Base-by-base conservation (phyloP, 805 yeast genomes). In the Myxozyma vanderwaltii region DNA sequence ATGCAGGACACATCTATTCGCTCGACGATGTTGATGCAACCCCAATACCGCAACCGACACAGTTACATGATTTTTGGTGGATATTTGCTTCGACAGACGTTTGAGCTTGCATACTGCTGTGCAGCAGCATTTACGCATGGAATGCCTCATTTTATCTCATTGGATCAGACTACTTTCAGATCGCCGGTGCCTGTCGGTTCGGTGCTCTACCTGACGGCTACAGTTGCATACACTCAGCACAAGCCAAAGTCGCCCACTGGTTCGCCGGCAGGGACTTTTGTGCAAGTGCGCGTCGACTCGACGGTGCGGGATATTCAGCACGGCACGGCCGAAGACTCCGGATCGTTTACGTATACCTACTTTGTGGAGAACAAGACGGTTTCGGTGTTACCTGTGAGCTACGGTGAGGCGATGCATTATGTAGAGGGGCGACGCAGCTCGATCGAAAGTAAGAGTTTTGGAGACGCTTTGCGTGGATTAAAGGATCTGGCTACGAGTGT, bases 141-240 rank as follows among this genome's bases (percentile, higher is more conserved):
- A 15, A 84, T 86, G 61, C 97, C 98, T 44, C 80, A 97, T 71
- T 91, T 91, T 67, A 88, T 90, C 10, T 87, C 96, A 1, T 79
- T 91, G 66, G 97, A 91, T 72, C 86, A 94, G 23, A 90, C 96
- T 44, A 88, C 95, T 24, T 91, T 91, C 79, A 85, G 88, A 69
- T 88, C 91, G 19, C 98, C 98, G 1, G 98, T 91, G 6, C 97
- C 97, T 1, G 97, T 91, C 17, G 97, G 98, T 1, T 85, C 91
- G 1, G 96, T 92, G 7, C 76, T 91, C 60, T 87, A 85, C 64
- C 83, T 90, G 84, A 81, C 83, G 54, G 94, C 97, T 0, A 78
- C 86, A 21, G 89, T 91, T 6, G 89, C 88, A 24, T 90, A 91
- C 74, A 90, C 97, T 2, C 68, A 70, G 46, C 67, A 63, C 15